Percentiles rank a stretch among this genome's conserved stretches.
Conservation (phyloP, 352 stramenopile genomes). For the Phytophthora pisi region DNA sequence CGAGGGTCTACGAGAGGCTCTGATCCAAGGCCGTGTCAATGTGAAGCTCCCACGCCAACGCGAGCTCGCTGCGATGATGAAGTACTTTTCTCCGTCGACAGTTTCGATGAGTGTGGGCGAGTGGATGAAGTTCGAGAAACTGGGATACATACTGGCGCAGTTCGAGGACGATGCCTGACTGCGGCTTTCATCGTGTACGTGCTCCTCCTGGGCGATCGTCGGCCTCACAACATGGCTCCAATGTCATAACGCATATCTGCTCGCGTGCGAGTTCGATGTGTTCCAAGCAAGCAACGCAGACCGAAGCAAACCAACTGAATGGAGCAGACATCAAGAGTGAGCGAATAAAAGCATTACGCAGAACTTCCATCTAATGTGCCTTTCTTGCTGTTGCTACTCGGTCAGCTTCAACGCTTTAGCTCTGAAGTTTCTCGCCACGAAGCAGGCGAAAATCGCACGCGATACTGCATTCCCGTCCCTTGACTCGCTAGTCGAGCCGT, state of each 20-base stretch:
- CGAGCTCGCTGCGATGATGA: neutral
- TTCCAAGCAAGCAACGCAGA: neutral
- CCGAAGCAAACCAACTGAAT: neutral
- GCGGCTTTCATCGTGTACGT: neutral
- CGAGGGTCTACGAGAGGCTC: neutral
- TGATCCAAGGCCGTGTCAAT: neutral
- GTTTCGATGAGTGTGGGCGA: neutral
- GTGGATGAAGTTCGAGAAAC: neutral
- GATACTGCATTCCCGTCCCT: slow-evolving; percentile 27
- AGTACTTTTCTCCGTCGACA: neutral
- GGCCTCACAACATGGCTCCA: neutral
- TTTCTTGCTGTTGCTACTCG: slow-evolving; percentile 26
- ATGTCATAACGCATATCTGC: neutral
- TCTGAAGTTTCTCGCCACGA: slow-evolving; percentile 13
- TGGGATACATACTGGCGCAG: neutral
- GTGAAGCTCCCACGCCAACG: neutral
- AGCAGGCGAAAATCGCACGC: slow-evolving; percentile 21
- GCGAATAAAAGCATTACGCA: slow-evolving; percentile 37
- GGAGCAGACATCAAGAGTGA: neutral
- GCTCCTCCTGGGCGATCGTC: neutral
- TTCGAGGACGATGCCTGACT: neutral
- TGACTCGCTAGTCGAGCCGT: slow-evolving; percentile 27
- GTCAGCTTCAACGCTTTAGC: slow-evolving; percentile 28
- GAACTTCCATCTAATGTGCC: slow-evolving; percentile 44
- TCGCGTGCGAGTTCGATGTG: neutral